Evolutionary conservation across 2,329 filamentous ascomycete genomes (phyloP), one percentile per base, ranked within the genome.

Genomic region (Stachybotrys echinatus): DNA sequence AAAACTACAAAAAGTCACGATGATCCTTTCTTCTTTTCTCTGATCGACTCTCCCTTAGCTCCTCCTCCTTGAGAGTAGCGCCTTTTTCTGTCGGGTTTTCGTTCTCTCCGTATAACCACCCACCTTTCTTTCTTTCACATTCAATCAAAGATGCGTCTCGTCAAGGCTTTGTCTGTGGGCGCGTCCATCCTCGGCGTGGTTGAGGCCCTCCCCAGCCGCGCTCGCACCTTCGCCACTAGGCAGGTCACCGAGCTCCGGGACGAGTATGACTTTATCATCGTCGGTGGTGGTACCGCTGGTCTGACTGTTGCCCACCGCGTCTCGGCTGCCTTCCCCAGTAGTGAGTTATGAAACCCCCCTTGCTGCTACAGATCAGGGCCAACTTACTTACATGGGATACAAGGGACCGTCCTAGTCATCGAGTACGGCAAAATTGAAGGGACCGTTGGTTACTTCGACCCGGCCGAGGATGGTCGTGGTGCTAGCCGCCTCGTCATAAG

Each of bases 241-340:
- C 60, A 63, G 48, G 54, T 57, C 22, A 53, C 61, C 14, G 47
- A 63, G 50, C 57, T 64, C 23, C 57, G 62, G 5, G 52, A 58
- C 23, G 54, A 53, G 22, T 63, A 63, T 49, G 64, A 66, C 56
- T 65, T 65, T 52, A 54, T 65, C 21, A 52, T 66, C 27, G 60
- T 62, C 19, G 65, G 65, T 23, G 65, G 59, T 21, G 65, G 65
- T 22, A 68, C 64, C 2, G 57, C 62, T 6, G 65, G 65, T 6
- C 52, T 67, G 46, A 66, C 65, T 6, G 58, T 67, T 14, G 65
- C 65, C 20, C 62, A 66, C 51, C 63, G 65, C 34, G 54, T 67
- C 19, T 58, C 60, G 20, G 59, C 58, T 43, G 61, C 61, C 8
- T 62, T 65, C 21, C 61, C 63, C 6, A 42, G 54, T 10, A 59